These are phyloP conservation scores for Colletotrichum simmondsii DNA, from an alignment of 2,329 filamentous ascomycete species.

Conservation along the genomic window DNA sequence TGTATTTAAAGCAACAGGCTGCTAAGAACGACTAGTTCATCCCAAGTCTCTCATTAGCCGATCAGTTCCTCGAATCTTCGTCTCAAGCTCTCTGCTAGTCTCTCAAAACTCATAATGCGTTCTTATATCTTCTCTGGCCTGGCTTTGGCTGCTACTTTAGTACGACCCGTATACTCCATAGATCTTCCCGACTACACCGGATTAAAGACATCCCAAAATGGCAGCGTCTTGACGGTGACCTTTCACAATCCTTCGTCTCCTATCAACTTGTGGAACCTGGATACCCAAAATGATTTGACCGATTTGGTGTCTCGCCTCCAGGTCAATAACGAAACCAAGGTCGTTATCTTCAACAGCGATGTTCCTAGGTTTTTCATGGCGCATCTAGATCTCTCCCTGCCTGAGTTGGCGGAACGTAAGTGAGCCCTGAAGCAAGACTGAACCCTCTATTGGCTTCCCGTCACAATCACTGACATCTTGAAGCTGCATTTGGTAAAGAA, in stretches of 20 bases:
- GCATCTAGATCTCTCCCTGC: neutral
- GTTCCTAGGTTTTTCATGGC: neutral
- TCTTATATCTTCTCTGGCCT: too few species aligned
- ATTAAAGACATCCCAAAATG: neutral
- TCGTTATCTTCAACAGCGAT: neutral
- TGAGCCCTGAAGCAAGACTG: neutral
- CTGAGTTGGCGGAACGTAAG: neutral
- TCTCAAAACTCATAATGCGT: too few species aligned
- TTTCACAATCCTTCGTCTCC: neutral
- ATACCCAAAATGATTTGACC: neutral
- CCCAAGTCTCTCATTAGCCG: too few species aligned
- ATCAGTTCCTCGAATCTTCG: too few species aligned
- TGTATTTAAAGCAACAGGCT: too few species aligned
- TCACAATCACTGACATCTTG: neutral
- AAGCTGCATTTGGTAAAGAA: neutral
- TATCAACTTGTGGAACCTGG: neutral
- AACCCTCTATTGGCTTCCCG: too few species aligned
- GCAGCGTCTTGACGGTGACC: neutral
- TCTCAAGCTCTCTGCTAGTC: too few species aligned
- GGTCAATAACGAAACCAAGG: neutral
- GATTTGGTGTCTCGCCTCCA: neutral
- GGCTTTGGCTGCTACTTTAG: too few species aligned
- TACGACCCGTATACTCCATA: too few species aligned
- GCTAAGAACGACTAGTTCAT: too few species aligned
- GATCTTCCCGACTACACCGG: neutral